Base-by-base conservation (phyloP, 768 basidiomycete species). In the Royoungia palumana region DNA sequence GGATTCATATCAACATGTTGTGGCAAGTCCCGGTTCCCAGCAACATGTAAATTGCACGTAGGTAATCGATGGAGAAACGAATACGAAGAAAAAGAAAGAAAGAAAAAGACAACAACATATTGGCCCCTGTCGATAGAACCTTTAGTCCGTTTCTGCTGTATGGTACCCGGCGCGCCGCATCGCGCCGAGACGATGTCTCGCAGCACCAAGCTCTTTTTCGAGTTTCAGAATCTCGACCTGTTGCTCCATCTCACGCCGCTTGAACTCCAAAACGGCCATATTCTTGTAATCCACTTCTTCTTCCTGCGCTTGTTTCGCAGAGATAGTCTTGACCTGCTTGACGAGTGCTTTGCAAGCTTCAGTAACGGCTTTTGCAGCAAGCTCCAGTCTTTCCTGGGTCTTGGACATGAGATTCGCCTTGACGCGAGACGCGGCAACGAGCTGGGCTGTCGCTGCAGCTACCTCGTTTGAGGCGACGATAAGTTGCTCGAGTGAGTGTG, bases 391-490 rank as follows among this genome's bases (percentile, higher is more conserved):
- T 62, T 97, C 93, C 71, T 98, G 96, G 2, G 95, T 96, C 75
- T 96, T 95, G 45, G 91, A 94, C 94, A 97, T 98, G 54, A 97
- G 76, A 63, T 93, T 93, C 5, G 94, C 93, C 74, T 98, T 99
- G 63, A 99, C 96, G 47, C 96, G 85, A 11, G 94, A 97, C 7
- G 96, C 96, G 21, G 96, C 96, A 38, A 99, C 96, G 44, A 99
- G 85, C 70, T 99, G 96, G 14, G 96, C 96, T 2, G 96, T 99
- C 3, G 96, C 87, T 44, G 85, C 92, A 3, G 94, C 92, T 35
- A 99, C 96, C 67, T 97, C 96, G 70, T 98, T 98, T 34, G 96
- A 99, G n/a, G 96, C 90, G 49, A 98, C 96, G 63, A 99, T 98
- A 57, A 99, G 87, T 71, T 99, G 96, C 71, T 98, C 96, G 49